These are phyloP conservation scores for Xylaria sp. DNA, from an alignment of 495 filamentous ascomycete genomes.

Conservation along the genomic window DNA sequence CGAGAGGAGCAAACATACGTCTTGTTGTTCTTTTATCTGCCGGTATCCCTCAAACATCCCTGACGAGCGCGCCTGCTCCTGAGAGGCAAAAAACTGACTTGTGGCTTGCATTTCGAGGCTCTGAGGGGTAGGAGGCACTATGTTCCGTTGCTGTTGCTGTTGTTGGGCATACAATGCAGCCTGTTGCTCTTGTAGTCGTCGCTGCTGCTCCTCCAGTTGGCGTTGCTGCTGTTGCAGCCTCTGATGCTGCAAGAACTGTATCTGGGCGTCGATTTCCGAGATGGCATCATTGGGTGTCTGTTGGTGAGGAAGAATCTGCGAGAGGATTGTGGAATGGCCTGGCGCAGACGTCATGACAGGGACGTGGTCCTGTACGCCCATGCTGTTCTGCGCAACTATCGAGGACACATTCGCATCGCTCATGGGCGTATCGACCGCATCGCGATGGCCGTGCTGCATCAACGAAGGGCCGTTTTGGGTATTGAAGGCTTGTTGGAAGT, in stretches of 20 bases:
- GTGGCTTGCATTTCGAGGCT: slow-evolving; percentile 86
- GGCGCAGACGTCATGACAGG: slow-evolving; percentile 53
- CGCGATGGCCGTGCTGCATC: slow-evolving; percentile 44
- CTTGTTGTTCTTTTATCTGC: slow-evolving; percentile 75
- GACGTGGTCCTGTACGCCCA: slow-evolving; percentile 53
- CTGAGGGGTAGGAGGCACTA: slow-evolving; percentile 91
- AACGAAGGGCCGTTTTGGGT: slow-evolving; percentile 42
- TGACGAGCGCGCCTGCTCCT: slow-evolving; percentile 53
- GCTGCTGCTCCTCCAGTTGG: slow-evolving; percentile 53
- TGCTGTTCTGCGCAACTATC: slow-evolving; percentile 48
- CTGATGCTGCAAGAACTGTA: slow-evolving; percentile 69
- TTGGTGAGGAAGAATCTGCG: slow-evolving; percentile 51
- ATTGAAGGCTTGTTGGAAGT: slow-evolving; percentile 54
- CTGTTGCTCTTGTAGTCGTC: slow-evolving; percentile 61
- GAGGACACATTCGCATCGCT: slow-evolving; percentile 51
- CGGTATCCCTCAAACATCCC: slow-evolving; percentile 62
- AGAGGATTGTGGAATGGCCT: slow-evolving; percentile 48
- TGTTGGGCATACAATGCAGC: slow-evolving; percentile 55
- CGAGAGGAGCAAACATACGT: slow-evolving; percentile 60
- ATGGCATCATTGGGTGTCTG: slow-evolving; percentile 52
- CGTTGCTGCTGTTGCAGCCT: slow-evolving; percentile 59
- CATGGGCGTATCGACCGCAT: slow-evolving; percentile 59
- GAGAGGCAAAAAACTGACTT: slow-evolving; percentile 65
- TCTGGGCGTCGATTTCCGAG: slow-evolving; percentile 63
- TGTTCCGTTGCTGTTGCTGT: slow-evolving; percentile 49